Conservation (phyloP, 164 flowering plant genomes). For the Piper betle region DNA sequence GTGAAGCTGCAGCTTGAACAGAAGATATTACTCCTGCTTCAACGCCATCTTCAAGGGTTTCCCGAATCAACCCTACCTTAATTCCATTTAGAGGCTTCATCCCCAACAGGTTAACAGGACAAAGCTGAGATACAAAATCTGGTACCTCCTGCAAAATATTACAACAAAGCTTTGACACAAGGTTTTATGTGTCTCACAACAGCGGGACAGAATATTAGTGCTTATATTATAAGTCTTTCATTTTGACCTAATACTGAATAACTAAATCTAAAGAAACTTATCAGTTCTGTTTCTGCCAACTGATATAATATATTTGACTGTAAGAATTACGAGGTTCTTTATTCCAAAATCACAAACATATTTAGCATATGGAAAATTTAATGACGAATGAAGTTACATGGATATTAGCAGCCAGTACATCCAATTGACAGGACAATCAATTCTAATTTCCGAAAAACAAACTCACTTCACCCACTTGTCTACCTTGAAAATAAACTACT, state of each 20-base stretch:
- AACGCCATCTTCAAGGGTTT: conserved; percentile 82
- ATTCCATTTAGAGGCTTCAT: conserved; percentile 80
- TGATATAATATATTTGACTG: neutral
- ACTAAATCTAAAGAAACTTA: neutral
- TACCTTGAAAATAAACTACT: neutral
- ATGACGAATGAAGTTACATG: too few relatives aligned
- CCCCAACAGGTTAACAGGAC: conserved; percentile 24
- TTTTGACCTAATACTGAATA: too few relatives aligned
- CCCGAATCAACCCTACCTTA: conserved; percentile 72
- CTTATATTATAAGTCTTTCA: too few relatives aligned
- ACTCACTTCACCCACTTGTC: neutral
- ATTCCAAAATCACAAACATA: neutral
- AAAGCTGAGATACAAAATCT: conserved; percentile 45
- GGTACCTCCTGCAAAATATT: conserved; percentile 65
- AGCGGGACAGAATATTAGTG: too few relatives aligned
- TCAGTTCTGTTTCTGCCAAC: neutral
- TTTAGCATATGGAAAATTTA: too few relatives aligned
- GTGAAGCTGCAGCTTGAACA: conserved; percentile 60
- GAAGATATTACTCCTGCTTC: conserved; percentile 51
- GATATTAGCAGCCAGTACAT: too few relatives aligned
- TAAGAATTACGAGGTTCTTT: neutral
- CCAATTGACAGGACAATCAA: too few relatives aligned
- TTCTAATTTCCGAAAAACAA: neutral
- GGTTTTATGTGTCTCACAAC: neutral
- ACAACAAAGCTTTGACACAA: neutral